Conservation (phyloP, 1,139 yeast genomes). For the Protomyces arabidopsidicola region DNA sequence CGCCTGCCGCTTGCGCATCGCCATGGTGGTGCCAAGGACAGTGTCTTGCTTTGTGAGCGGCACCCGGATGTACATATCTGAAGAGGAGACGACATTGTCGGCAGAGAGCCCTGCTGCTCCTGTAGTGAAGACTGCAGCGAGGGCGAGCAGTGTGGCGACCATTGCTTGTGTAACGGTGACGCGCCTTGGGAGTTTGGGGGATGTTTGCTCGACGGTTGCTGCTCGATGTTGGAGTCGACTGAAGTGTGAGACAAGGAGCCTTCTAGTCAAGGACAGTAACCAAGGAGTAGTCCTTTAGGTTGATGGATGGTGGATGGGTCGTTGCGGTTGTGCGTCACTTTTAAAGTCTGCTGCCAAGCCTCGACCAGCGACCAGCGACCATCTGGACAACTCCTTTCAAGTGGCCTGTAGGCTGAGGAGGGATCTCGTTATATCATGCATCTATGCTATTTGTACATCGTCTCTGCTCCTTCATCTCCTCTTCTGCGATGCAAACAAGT, state of each 20-base stretch:
- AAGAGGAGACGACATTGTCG: background rate
- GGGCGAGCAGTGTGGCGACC: background rate
- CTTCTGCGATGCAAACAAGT: background rate
- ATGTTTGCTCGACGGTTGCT: background rate
- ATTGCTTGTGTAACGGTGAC: background rate
- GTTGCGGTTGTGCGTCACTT: no score
- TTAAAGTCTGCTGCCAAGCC: no score
- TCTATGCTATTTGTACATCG: no score
- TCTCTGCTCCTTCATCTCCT: background rate
- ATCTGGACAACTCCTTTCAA: no score
- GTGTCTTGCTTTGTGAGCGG: constrained; percentile 1
- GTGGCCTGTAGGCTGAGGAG: no score
- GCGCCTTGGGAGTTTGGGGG: background rate
- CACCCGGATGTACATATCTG: background rate
- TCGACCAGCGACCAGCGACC: no score
- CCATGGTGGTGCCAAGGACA: background rate
- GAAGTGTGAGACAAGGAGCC: no score
- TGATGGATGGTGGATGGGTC: no score
- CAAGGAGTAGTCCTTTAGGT: no score
- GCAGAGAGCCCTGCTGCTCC: background rate
- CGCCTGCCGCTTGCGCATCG: constrained; percentile 8
- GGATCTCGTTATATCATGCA: no score
- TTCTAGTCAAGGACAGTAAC: no score
- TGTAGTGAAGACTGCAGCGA: background rate
- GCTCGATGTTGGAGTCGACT: no score